Percentiles rank a stretch among this genome's conserved stretches.
These are phyloP conservation scores for Solanum sejunctum DNA, from an alignment of 257 asterid genomes.

Conservation along the genomic window DNA sequence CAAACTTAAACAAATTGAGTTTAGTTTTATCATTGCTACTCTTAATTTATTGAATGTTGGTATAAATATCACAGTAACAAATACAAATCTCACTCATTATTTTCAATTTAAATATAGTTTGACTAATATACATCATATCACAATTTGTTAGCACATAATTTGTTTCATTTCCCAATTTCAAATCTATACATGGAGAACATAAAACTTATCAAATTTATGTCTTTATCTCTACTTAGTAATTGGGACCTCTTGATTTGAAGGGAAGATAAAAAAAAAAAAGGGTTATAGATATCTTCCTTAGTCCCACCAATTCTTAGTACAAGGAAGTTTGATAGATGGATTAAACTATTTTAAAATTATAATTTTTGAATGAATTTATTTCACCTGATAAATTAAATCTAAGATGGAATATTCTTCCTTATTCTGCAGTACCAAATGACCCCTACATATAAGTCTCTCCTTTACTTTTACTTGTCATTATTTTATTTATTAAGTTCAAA, in stretches of 20 bases:
- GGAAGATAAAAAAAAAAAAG: background rate
- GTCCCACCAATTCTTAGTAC: background rate
- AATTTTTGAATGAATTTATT: background rate
- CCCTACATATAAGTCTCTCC: no score
- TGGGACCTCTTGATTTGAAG: background rate
- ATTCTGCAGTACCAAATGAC: no score
- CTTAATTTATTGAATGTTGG: no score
- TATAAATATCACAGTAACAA: background rate
- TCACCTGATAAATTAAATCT: background rate
- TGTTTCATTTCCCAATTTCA: background rate
- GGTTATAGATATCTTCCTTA: background rate
- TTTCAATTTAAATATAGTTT: background rate
- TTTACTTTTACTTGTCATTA: no score
- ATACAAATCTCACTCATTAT: background rate
- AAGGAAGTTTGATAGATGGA: background rate
- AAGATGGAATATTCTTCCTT: background rate
- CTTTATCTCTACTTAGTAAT: background rate
- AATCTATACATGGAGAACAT: no score
- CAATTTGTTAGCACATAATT: background rate
- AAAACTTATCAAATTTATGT: background rate
- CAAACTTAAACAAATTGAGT: no score
- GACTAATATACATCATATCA: background rate
- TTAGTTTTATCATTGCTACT: no score
- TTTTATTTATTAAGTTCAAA: no score
- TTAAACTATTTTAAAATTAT: background rate